Conservation (phyloP, 208 protist species). For the Spongospora subterranea region DNA sequence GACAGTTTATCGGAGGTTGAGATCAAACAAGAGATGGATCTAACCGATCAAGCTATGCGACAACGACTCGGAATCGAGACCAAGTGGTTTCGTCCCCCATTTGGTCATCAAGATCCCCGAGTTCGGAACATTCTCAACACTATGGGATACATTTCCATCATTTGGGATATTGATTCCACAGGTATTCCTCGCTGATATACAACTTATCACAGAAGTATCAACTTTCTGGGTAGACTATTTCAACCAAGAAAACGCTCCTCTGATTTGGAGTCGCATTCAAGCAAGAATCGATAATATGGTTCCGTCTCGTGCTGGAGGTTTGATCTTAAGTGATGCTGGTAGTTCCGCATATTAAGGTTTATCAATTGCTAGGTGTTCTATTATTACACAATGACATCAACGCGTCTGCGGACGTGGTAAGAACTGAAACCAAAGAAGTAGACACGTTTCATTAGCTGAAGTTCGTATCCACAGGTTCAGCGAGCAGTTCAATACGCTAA, state of each 20-base stretch:
- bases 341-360: no score
- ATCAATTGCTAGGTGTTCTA: no score
- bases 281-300: conserved; percentile 2
- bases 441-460: background rate
- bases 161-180: conserved; percentile 44
- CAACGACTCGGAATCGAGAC: background rate
- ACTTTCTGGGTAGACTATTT: background rate
- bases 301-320: conserved; percentile 46
- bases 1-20: background rate
- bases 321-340: no score
- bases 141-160: conserved; percentile 53
- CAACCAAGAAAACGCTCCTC: conserved; percentile 21
- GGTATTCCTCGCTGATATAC: background rate
- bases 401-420: conserved; percentile 8
- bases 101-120: conserved; percentile 44
- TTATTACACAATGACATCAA: conserved; percentile 22
- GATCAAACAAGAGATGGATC: conserved; percentile 2
- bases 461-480: background rate
- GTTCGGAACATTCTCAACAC: conserved; percentile 3
- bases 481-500: background rate
- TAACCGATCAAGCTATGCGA: background rate
- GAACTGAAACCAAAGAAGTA: background rate
- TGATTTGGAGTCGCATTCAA: conserved; percentile 25
- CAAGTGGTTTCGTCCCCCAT: background rate
- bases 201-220: background rate